A percentile compares a stretch with the other conserved stretches of the same genome.
Conservation (phyloP, 805 yeast genomes). For the Metschnikowia chrysomelidarum region DNA sequence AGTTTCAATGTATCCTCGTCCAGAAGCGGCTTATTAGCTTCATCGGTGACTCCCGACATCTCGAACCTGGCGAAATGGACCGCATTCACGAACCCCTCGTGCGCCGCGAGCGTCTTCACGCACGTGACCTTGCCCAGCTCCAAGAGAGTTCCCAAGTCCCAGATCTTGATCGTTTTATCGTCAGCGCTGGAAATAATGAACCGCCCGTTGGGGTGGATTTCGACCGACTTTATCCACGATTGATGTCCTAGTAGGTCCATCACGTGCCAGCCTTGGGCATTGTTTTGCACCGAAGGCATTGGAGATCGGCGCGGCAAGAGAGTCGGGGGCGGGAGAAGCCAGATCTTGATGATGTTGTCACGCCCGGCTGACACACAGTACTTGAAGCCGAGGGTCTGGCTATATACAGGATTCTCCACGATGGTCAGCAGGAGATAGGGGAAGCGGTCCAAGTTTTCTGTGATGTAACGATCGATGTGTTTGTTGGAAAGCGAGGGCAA, state of each 20-base stretch:
- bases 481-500: constrained; percentile 54
- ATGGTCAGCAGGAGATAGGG: constrained; percentile 34
- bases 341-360: constrained; percentile 69
- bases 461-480: constrained; percentile 47
- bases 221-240: constrained; percentile 78
- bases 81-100: constrained; percentile 74
- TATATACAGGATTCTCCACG: constrained; percentile 27
- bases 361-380: constrained; percentile 79
- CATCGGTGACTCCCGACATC: constrained; percentile 9
- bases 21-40: constrained; percentile 13
- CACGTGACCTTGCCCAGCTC: constrained; percentile 44
- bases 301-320: constrained; percentile 55
- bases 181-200: constrained; percentile 72
- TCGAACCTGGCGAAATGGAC: constrained; percentile 52
- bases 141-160: constrained; percentile 58
- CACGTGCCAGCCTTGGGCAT: constrained; percentile 60
- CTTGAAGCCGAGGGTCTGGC: constrained; percentile 51
- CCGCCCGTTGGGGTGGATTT: constrained; percentile 73
- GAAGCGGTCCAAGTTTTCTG: constrained; percentile 28
- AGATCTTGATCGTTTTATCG: constrained; percentile 69
- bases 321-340: constrained; percentile 73
- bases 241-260: constrained; percentile 69
- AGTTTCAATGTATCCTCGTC: constrained; percentile 6
- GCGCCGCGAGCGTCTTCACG: constrained; percentile 53
- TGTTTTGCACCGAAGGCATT: constrained; percentile 47